phyloP scores from a whole-genome alignment of 129 eudicot genomes.

The Gnaphalium uliginosum region DNA sequence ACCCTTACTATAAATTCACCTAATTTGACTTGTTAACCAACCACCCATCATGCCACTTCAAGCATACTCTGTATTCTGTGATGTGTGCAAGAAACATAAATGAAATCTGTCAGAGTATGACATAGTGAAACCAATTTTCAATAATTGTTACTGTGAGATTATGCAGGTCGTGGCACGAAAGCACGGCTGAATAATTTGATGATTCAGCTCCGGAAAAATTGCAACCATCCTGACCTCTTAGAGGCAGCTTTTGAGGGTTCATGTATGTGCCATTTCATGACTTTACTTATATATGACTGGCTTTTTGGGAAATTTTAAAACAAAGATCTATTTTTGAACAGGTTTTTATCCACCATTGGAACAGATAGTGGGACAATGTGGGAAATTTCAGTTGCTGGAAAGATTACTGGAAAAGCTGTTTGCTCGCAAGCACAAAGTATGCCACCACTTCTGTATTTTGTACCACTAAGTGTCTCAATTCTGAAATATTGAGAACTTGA shows the following conservation, averaged over 20 bases:
- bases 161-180: slow-evolving; percentile 63
- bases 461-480: neutral
- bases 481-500: neutral
- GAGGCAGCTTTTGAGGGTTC: slow-evolving; percentile 84
- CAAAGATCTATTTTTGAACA: slow-evolving; percentile 25
- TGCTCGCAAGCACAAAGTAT: slow-evolving; percentile 83
- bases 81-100: neutral
- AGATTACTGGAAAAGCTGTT: slow-evolving; percentile 58
- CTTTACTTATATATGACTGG: neutral
- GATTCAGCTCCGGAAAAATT: slow-evolving; percentile 89
- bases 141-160: slow-evolving; percentile 12
- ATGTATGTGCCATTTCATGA: slow-evolving; percentile 48
- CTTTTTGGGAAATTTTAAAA: neutral
- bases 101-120: neutral
- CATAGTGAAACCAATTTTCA: neutral
- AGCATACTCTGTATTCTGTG: neutral
- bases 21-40: neutral
- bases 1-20: neutral
- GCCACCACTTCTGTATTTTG: neutral
- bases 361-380: slow-evolving; percentile 88
- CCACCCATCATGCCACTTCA: neutral
- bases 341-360: slow-evolving; percentile 90
- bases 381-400: slow-evolving; percentile 81
- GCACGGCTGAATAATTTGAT: slow-evolving; percentile 70
- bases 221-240: slow-evolving; percentile 95